These are phyloP conservation scores for Rasamsonia emersonii DNA, from an alignment of 2,329 filamentous ascomycete species.

Conservation along the genomic window DNA sequence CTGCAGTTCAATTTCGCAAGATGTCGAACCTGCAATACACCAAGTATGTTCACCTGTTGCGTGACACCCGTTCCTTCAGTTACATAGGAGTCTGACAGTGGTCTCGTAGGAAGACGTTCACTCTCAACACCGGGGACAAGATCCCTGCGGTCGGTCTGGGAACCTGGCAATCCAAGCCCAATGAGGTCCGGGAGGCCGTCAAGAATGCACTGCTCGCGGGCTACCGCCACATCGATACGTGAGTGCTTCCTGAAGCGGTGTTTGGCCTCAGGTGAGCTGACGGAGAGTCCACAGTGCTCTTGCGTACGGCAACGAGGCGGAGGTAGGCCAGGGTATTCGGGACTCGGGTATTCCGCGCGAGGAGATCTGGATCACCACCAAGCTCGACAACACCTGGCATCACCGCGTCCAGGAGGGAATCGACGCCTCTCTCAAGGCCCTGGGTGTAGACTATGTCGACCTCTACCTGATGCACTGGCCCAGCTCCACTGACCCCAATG, in stretches of 20 bases:
- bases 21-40: constrained; percentile 22
- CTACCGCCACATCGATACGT: constrained; percentile 50
- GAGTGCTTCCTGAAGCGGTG: constrained; percentile 15
- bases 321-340: constrained; percentile 58
- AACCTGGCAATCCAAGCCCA: constrained; percentile 48
- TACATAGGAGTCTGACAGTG: not conserved
- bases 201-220: constrained; percentile 41
- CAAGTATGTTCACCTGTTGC: constrained; percentile 20
- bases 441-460: constrained; percentile 60
- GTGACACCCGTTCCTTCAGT: no score
- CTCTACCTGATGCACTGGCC: constrained; percentile 67
- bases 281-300: constrained; percentile 19
- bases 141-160: constrained; percentile 45
- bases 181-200: constrained; percentile 43
- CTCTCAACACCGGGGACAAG: constrained; percentile 42
- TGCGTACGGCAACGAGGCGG: constrained; percentile 56
- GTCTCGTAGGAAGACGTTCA: constrained; percentile 28
- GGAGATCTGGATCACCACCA: constrained; percentile 61
- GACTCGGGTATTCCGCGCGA: constrained; percentile 58
- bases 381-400: constrained; percentile 59
- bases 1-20: constrained; percentile 10
- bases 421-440: constrained; percentile 53
- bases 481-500: constrained; percentile 44
- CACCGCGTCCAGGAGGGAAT: constrained; percentile 54
- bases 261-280: constrained; percentile 2